Evolutionary conservation across 2,329 filamentous ascomycete genomes (phyloP).

Genomic region (Scolecobasidium constrictum): DNA sequence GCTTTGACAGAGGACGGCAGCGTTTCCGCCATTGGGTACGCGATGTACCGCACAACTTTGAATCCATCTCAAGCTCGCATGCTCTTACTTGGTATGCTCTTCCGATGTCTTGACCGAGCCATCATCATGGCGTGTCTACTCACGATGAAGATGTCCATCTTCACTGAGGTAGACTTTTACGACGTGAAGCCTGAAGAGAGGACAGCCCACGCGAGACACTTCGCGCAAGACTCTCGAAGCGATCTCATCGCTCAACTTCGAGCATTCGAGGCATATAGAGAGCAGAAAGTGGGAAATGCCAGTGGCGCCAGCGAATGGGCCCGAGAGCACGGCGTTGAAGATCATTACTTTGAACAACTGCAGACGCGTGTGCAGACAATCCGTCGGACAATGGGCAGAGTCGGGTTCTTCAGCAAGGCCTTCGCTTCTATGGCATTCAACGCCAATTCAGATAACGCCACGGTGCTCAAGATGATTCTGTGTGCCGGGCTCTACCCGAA

Average conservation of each 20-base stretch:
- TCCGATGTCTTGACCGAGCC: constrained; percentile 41
- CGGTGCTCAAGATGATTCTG: constrained; percentile 36
- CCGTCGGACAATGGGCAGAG: constrained; percentile 5
- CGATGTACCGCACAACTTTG: constrained; percentile 24
- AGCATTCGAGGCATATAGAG: constrained; percentile 6
- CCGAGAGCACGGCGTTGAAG: constrained; percentile 22
- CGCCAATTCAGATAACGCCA: constrained; percentile 29
- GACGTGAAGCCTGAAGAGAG: constrained; percentile 16
- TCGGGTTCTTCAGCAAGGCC: background rate
- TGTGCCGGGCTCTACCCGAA: constrained; percentile 36
- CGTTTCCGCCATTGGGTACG: constrained; percentile 34
- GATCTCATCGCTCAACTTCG: constrained; percentile 34
- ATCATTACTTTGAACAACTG: constrained; percentile 20
- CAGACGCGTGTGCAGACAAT: constrained; percentile 13
- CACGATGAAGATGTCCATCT: constrained; percentile 8
- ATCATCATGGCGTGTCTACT: constrained; percentile 30
- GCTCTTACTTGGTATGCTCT: constrained; percentile 39
- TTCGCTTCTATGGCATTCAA: constrained; percentile 28
- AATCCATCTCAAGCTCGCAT: constrained; percentile 35
- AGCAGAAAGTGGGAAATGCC: background rate
- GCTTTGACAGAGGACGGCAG: constrained; percentile 32
- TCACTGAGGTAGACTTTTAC: constrained; percentile 23
- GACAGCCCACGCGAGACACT: constrained; percentile 19
- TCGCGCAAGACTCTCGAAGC: constrained; percentile 26
- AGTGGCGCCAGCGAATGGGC: constrained; percentile 20